These are phyloP conservation scores for Gyrodon lividus DNA, from an alignment of 768 basidiomycete genomes.

Conservation along the genomic window DNA sequence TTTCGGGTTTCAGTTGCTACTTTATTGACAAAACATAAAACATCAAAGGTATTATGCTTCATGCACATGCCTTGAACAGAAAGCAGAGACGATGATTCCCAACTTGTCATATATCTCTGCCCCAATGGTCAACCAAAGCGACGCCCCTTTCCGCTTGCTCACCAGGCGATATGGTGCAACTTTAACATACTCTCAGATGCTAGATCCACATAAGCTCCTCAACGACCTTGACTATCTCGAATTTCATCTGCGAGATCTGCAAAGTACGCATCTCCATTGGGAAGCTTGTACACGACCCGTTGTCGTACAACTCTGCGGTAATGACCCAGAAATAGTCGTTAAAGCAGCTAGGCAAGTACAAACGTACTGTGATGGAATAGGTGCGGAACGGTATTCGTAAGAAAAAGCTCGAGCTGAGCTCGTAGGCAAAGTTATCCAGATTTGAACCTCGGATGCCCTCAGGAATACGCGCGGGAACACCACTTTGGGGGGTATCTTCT, in stretches of 20 bases:
- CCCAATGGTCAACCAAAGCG: slow-evolving; percentile 81
- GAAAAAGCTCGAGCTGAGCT: neutral
- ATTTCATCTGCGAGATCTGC: slow-evolving; percentile 59
- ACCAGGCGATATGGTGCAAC: slow-evolving; percentile 64
- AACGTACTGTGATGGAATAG: slow-evolving; percentile 65
- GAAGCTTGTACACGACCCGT: slow-evolving; percentile 43
- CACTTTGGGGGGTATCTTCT: slow-evolving; percentile 80
- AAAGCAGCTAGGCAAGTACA: slow-evolving; percentile 60
- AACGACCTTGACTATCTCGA: slow-evolving; percentile 65
- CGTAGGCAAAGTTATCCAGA: slow-evolving; percentile 42
- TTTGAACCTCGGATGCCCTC: slow-evolving; percentile 80
- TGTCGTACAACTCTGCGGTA: slow-evolving; percentile 73
- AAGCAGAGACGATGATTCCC: slow-evolving; percentile 13
- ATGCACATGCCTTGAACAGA: neutral
- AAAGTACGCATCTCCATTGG: slow-evolving; percentile 12
- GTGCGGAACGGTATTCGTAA: slow-evolving; percentile 35
- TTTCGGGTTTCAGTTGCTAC: too few species aligned
- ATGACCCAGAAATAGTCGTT: slow-evolving; percentile 61
- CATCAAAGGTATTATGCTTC: neutral
- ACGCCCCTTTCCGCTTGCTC: slow-evolving; percentile 69
- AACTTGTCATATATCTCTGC: slow-evolving; percentile 51
- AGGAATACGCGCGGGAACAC: slow-evolving; percentile 60
- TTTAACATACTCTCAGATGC: slow-evolving; percentile 77
- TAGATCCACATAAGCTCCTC: slow-evolving; percentile 57
- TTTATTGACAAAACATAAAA: neutral